Percentiles rank a stretch among this genome's conserved stretches.
These are phyloP conservation scores for Tuber magnatum DNA, from an alignment of 495 filamentous ascomycete genomes.

Conservation along the genomic window DNA sequence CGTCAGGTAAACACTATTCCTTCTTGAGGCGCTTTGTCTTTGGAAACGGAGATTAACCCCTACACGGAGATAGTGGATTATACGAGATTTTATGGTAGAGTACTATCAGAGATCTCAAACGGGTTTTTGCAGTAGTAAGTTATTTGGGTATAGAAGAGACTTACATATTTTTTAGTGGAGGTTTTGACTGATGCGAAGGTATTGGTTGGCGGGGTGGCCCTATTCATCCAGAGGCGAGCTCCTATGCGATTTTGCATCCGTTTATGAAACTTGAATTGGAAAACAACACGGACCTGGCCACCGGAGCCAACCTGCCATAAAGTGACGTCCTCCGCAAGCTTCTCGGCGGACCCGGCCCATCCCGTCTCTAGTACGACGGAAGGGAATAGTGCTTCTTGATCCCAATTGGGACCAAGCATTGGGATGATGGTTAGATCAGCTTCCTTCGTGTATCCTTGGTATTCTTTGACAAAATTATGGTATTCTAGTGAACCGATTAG, in stretches of 20 bases:
- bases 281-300: no score
- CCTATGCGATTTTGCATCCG: not conserved
- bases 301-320: not conserved
- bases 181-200: not conserved
- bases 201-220: not conserved
- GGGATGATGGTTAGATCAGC: not conserved
- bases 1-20: not conserved
- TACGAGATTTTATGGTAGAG: not conserved
- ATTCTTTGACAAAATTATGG: not conserved
- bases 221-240: not conserved
- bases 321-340: not conserved
- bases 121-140: not conserved
- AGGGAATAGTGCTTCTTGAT: not conserved
- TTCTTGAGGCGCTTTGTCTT: not conserved
- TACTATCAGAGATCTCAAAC: no score
- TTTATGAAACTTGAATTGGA: no score
- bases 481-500: not conserved
- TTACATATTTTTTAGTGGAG: not conserved
- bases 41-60: not conserved
- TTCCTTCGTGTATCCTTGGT: not conserved
- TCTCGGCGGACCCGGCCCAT: not conserved
- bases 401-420: not conserved
- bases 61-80: not conserved
- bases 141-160: not conserved
- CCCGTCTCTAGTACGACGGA: slow-evolving; percentile 1